Conservation (phyloP, 2,329 filamentous ascomycete species). For the Ophiostoma australiae region DNA sequence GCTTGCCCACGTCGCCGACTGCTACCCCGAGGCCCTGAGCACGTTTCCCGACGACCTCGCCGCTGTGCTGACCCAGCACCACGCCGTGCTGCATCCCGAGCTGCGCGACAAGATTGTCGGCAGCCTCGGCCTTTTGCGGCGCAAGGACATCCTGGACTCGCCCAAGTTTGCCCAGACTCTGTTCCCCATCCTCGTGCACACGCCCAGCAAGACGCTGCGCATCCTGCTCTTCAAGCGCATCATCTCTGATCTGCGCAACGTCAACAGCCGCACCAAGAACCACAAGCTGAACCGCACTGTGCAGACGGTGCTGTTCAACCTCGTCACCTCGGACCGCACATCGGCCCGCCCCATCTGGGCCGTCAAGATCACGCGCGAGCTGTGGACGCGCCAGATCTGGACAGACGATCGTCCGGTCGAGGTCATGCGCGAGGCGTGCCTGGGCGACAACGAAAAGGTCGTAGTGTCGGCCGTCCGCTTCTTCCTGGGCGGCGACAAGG, state of each 20-base stretch:
- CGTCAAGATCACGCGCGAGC: constrained; percentile 86
- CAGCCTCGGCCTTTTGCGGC: constrained; percentile 77
- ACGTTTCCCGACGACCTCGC: constrained; percentile 77
- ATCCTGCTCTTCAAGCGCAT: constrained; percentile 83
- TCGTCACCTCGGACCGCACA: constrained; percentile 77
- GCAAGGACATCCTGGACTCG: constrained; percentile 90
- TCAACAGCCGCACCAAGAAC: constrained; percentile 82
- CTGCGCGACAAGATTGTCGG: constrained; percentile 91
- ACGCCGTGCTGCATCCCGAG: constrained; percentile 75
- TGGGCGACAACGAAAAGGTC: constrained; percentile 91
- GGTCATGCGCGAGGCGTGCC: constrained; percentile 89
- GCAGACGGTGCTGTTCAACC: constrained; percentile 87
- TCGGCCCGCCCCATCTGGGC: constrained; percentile 91
- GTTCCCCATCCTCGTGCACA: constrained; percentile 86
- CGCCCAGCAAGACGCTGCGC: constrained; percentile 83
- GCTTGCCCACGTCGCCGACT: constrained; percentile 87
- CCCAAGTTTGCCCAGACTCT: constrained; percentile 70
- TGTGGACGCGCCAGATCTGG: constrained; percentile 97
- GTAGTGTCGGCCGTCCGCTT: constrained; percentile 82
- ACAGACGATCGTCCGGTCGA: constrained; percentile 87
- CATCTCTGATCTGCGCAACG: constrained; percentile 79
- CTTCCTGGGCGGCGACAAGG: constrained; percentile 93
- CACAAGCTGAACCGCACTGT: constrained; percentile 90
- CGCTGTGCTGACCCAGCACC: constrained; percentile 73
- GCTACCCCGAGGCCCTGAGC: constrained; percentile 75